These are phyloP conservation scores for Lactarius quietus DNA, from an alignment of 768 basidiomycete genomes.

Conservation along the genomic window DNA sequence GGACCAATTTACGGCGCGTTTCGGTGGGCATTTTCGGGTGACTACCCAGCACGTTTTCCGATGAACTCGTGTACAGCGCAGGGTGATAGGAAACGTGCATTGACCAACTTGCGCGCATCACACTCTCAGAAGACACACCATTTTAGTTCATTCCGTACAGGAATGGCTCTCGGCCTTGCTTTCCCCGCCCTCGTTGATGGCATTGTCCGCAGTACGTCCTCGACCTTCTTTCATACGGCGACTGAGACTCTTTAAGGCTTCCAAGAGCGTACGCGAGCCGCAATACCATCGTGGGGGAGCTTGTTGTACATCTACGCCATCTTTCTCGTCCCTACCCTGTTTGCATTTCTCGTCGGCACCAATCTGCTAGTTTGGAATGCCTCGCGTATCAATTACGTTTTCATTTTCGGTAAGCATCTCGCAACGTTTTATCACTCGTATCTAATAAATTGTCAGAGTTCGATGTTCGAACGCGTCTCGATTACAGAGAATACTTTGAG, in stretches of 20 bases:
- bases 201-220: slow-evolving; percentile 53
- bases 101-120: slow-evolving; percentile 57
- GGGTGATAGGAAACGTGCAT: slow-evolving; percentile 79
- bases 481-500: slow-evolving; percentile 75
- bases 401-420: slow-evolving; percentile 70
- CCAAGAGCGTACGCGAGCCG: slow-evolving; percentile 45
- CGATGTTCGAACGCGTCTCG: slow-evolving; percentile 32
- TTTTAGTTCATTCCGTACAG: slow-evolving; percentile 70
- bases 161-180: slow-evolving; percentile 66
- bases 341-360: slow-evolving; percentile 73
- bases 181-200: slow-evolving; percentile 66
- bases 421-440: not conserved
- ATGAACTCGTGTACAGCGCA: slow-evolving; percentile 36
- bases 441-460: slow-evolving; percentile 9
- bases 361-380: slow-evolving; percentile 77
- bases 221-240: not conserved
- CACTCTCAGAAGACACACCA: slow-evolving; percentile 55
- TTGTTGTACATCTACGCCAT: slow-evolving; percentile 78
- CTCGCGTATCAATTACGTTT: slow-evolving; percentile 86
- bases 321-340: slow-evolving; percentile 68
- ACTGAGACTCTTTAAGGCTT: slow-evolving; percentile 43
- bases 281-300: slow-evolving; percentile 65
- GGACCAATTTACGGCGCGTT: slow-evolving; percentile 66
- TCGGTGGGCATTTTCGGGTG: slow-evolving; percentile 49
- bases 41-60: not conserved